phyloP scores from a whole-genome alignment of 306 rosid genomes.

The Pyrus pyrifolia region DNA sequence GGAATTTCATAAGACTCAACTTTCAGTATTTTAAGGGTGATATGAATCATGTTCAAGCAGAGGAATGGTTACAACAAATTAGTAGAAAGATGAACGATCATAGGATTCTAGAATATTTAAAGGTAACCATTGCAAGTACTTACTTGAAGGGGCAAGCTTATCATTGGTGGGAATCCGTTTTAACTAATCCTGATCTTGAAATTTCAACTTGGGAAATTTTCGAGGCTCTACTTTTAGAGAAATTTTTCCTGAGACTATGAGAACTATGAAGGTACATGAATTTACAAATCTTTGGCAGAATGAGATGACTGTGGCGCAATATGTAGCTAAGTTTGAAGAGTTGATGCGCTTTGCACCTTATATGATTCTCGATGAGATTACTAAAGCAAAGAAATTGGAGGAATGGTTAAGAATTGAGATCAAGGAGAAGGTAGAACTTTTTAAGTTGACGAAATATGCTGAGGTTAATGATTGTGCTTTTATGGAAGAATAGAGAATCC shows the following conservation, averaged over 20 bases:
- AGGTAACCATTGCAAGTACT: no score
- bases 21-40: no score
- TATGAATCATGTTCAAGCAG: no score
- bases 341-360: neutral
- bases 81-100: no score
- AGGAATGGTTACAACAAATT: no score
- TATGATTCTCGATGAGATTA: neutral
- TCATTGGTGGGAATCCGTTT: no score
- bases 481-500: neutral
- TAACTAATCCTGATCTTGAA: no score
- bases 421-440: neutral
- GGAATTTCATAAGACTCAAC: no score
- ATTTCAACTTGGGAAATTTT: no score
- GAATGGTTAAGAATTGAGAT: neutral
- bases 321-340: neutral
- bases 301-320: neutral
- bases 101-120: rapidly evolving
- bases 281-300: neutral
- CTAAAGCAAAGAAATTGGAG: neutral
- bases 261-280: neutral
- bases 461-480: neutral
- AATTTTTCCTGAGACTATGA: no score
- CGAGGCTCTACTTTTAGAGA: no score
- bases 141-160: no score
- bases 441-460: neutral